These are phyloP conservation scores for Sporobolomyces pararoseus DNA, from an alignment of 768 basidiomycete species.

Conservation along the genomic window DNA sequence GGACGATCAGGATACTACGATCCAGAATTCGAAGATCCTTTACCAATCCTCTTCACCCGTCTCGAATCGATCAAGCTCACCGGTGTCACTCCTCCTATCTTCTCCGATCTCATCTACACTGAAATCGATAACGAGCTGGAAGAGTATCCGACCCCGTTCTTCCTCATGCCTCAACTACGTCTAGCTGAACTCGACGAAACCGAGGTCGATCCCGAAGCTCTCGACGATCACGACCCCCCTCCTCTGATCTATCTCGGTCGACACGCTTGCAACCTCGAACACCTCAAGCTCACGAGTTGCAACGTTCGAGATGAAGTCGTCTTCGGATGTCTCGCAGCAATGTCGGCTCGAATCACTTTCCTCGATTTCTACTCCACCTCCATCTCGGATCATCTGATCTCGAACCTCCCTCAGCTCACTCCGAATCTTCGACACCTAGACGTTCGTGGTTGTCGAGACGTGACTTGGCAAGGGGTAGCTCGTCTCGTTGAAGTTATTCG, in stretches of 20 bases:
- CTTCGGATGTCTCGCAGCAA: constrained; percentile 16
- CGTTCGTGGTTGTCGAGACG: constrained; percentile 7
- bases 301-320: not conserved
- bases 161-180: constrained; percentile 30
- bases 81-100: constrained; percentile 23
- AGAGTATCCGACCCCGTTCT: constrained; percentile 14
- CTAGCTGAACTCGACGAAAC: not conserved
- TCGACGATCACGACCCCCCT: not conserved
- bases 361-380: constrained; percentile 22
- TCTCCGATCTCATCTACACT: constrained; percentile 8
- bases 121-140: not conserved
- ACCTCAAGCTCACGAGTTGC: not conserved
- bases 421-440: constrained; percentile 23
- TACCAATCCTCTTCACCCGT: constrained; percentile 13
- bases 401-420: constrained; percentile 11
- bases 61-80: not conserved
- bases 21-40: not conserved
- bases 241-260: constrained; percentile 25
- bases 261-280: constrained; percentile 4
- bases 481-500: constrained; percentile 34
- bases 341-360: not conserved
- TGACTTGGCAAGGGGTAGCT: constrained; percentile 28
- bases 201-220: not conserved
- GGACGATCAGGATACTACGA: not conserved
- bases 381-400: constrained; percentile 25